Conservation (phyloP, 2,329 filamentous ascomycete genomes). For the Pseudogymnoascus sp. region DNA sequence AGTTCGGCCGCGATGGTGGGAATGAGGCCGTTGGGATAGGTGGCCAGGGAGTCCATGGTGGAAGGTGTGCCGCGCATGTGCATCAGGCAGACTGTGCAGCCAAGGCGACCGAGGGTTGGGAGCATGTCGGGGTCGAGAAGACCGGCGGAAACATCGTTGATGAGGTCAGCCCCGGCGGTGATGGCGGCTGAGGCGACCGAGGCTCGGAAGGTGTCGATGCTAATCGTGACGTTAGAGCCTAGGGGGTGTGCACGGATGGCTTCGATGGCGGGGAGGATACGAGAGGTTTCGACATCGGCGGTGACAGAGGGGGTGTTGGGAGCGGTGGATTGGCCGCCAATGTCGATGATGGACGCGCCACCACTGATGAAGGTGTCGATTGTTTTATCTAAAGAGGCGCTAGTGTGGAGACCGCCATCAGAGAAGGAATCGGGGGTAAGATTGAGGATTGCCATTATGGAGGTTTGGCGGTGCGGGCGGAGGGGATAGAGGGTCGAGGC, state of each 20-base stretch:
- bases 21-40: constrained; percentile 51
- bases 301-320: constrained; percentile 64
- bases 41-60: constrained; percentile 53
- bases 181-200: constrained; percentile 70
- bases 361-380: constrained; percentile 53
- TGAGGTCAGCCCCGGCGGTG: constrained; percentile 73
- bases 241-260: constrained; percentile 61
- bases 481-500: constrained; percentile 50
- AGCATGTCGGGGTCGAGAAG: constrained; percentile 75
- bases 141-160: constrained; percentile 91
- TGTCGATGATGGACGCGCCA: constrained; percentile 79
- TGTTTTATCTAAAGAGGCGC: constrained; percentile 47
- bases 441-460: constrained; percentile 91
- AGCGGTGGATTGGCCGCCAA: constrained; percentile 89
- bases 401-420: constrained; percentile 64
- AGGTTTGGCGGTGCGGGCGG: constrained; percentile 49
- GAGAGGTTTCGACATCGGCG: constrained; percentile 63
- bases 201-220: constrained; percentile 88
- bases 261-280: constrained; percentile 71
- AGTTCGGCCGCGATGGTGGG: constrained; percentile 49
- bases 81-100: constrained; percentile 69
- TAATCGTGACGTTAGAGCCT: constrained; percentile 60
- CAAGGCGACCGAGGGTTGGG: constrained; percentile 64
- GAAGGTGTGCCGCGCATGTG: constrained; percentile 64
- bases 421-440: constrained; percentile 96